phyloP scores from a whole-genome alignment of 2,329 filamentous ascomycete species.

The Cryphonectria japonica region DNA sequence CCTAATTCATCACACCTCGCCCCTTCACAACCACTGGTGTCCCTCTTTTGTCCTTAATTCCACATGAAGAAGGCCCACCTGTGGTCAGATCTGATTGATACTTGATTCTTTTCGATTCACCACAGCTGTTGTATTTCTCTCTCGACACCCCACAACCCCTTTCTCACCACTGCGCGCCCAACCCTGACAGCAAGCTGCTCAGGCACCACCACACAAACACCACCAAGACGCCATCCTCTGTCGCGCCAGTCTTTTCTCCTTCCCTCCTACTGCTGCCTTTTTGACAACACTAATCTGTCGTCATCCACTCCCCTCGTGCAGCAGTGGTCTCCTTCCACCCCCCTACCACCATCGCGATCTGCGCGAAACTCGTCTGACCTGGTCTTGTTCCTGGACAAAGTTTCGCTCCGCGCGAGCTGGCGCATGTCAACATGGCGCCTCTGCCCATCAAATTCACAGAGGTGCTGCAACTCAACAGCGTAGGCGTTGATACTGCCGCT shows the following conservation, averaged over 20 bases:
- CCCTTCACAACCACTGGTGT: slow-evolving; percentile 19
- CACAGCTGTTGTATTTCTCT: slow-evolving; percentile 22
- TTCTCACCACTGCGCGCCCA: slow-evolving; percentile 17
- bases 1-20: slow-evolving; percentile 18
- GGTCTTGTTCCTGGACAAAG: background rate
- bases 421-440: slow-evolving; percentile 42
- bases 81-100: slow-evolving; percentile 22
- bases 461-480: slow-evolving; percentile 45
- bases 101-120: slow-evolving; percentile 14
- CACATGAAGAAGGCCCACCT: slow-evolving; percentile 11
- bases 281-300: background rate
- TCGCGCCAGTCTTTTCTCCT: slow-evolving; percentile 1
- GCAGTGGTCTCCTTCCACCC: background rate
- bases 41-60: slow-evolving; percentile 15
- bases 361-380: slow-evolving; percentile 15
- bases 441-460: slow-evolving; percentile 47
- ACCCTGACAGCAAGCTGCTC: slow-evolving; percentile 23
- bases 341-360: background rate
- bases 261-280: background rate
- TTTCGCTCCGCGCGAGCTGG: slow-evolving; percentile 37
- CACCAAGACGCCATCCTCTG: slow-evolving; percentile 13
- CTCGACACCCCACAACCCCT: slow-evolving; percentile 17
- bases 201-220: slow-evolving; percentile 14
- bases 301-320: background rate
- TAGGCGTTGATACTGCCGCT: slow-evolving; percentile 43